Conservation (phyloP, 202 grass and related monocot genomes). For the Musa balbisiana region DNA sequence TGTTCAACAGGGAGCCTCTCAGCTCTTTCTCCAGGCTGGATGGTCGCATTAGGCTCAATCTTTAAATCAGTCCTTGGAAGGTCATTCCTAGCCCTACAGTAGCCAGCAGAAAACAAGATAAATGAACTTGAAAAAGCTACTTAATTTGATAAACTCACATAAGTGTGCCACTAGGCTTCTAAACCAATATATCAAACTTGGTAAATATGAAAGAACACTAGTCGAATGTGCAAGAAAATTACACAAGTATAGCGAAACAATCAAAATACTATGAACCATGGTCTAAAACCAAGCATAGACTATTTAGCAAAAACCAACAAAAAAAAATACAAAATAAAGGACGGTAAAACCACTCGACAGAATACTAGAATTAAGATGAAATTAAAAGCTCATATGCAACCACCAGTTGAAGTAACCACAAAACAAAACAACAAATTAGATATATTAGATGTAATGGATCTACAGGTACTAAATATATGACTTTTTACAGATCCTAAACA, state of each 20-base stretch:
- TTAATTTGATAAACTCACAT: neutral
- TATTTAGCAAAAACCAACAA: no score
- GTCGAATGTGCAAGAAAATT: no score
- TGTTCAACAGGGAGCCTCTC: slow-evolving; percentile 49
- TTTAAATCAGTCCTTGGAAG: slow-evolving; percentile 53
- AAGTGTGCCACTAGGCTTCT: neutral
- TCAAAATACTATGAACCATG: neutral
- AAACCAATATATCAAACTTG: neutral
- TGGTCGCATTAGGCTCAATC: slow-evolving; percentile 39
- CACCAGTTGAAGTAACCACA: no score
- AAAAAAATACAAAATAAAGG: no score
- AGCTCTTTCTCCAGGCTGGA: slow-evolving; percentile 33
- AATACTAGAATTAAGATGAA: no score
- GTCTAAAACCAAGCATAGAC: neutral
- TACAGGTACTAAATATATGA: no score
- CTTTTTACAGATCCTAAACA: neutral
- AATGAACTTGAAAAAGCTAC: neutral
- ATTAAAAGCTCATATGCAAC: no score
- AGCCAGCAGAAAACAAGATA: neutral
- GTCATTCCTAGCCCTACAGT: slow-evolving; percentile 50
- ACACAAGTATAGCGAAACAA: no score
- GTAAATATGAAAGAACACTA: neutral
- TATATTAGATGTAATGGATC: no score
- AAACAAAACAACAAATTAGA: no score
- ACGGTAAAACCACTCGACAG: no score